Evolutionary conservation across 116 monocot genomes (phyloP).

Genomic region (Iris pallida): DNA sequence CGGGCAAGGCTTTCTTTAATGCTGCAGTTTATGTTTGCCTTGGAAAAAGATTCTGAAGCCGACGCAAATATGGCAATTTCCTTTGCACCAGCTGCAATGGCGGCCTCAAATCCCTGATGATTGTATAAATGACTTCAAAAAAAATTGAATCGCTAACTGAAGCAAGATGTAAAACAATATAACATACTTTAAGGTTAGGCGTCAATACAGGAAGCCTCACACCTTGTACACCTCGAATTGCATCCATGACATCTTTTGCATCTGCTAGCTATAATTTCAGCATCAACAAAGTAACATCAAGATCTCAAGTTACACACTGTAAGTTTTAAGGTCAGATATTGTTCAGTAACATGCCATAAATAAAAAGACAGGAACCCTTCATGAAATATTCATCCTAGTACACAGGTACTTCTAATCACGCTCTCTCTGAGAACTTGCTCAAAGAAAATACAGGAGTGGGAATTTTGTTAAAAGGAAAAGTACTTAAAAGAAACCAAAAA

Average conservation of each 20-base stretch:
- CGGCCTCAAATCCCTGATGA: constrained; percentile 79
- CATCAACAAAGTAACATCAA: not conserved
- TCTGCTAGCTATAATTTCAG: constrained; percentile 54
- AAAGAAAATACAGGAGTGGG: too few relatives aligned
- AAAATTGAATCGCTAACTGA: not conserved
- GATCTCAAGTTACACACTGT: too few relatives aligned
- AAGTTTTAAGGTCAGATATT: too few relatives aligned
- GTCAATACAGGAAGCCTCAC: constrained; percentile 72
- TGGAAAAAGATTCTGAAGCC: constrained; percentile 89
- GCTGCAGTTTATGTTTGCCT: constrained; percentile 87
- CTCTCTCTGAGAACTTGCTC: too few relatives aligned
- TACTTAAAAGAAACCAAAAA: too few relatives aligned
- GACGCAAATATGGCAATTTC: constrained; percentile 87
- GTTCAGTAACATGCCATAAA: too few relatives aligned
- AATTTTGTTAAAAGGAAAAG: too few relatives aligned
- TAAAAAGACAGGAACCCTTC: too few relatives aligned
- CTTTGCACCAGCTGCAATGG: constrained; percentile 78
- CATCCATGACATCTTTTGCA: constrained; percentile 76
- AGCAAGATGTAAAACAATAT: not conserved
- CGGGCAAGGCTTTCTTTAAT: constrained; percentile 78
- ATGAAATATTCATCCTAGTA: too few relatives aligned
- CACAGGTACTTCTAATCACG: too few relatives aligned
- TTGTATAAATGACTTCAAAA: not conserved
- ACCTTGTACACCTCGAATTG: constrained; percentile 40
- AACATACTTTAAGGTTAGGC: constrained; percentile 73